Conservation (phyloP, 2,329 filamentous ascomycete species). For the Cladosporium colombiae region DNA sequence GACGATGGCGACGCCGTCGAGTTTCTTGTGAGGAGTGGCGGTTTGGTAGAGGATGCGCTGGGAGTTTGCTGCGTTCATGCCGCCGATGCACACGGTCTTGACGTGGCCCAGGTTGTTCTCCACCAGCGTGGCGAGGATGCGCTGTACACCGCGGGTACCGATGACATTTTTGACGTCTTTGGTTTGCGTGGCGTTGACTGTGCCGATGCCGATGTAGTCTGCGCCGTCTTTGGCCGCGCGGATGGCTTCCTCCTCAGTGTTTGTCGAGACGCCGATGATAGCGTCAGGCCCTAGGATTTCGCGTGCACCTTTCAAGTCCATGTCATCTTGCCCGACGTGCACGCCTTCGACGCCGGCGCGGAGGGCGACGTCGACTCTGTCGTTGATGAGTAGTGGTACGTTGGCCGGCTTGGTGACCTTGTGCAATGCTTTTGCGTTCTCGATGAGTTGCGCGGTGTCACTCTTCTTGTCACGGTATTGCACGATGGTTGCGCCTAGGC, state of each 20-base stretch:
- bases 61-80: conserved; percentile 75
- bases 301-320: conserved; percentile 69
- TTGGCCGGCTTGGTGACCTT: conserved; percentile 64
- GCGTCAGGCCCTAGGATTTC: conserved; percentile 71
- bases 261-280: conserved; percentile 89
- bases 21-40: conserved; percentile 54
- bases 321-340: conserved; percentile 93
- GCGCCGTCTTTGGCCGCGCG: conserved; percentile 74
- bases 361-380: conserved; percentile 84
- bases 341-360: conserved; percentile 88
- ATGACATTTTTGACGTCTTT: conserved; percentile 84
- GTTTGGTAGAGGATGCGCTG: conserved; percentile 75
- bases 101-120: conserved; percentile 44
- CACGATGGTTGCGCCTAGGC: conserved; percentile 70
- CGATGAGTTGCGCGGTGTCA: conserved; percentile 70
- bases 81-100: conserved; percentile 82
- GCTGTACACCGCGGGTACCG: conserved; percentile 68
- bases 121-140: conserved; percentile 64
- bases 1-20: conserved; percentile 85
- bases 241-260: conserved; percentile 70
- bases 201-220: conserved; percentile 88
- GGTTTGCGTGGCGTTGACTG: conserved; percentile 81
- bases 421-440: conserved; percentile 72
- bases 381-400: conserved; percentile 88
- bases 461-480: conserved; percentile 89